Percentiles rank a stretch among this genome's conserved stretches.
Conservation (phyloP, 805 yeast species). For the Candida mattraensis region DNA sequence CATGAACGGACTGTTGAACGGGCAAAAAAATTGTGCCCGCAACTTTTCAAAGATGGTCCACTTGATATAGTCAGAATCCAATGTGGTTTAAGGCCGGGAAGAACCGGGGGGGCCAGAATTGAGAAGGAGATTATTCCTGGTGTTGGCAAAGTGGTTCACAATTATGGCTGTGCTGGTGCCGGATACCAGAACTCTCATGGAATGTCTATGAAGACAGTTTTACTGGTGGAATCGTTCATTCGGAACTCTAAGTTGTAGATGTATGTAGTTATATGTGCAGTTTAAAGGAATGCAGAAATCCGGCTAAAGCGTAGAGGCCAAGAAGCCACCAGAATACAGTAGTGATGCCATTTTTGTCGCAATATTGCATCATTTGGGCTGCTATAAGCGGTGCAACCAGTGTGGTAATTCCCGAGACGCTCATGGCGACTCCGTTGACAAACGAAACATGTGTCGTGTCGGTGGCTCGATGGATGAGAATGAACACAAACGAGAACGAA, state of each 20-base stretch:
- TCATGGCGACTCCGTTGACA: constrained; percentile 57
- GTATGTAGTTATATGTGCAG: background rate
- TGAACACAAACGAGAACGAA: constrained; percentile 51
- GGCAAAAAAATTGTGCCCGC: constrained; percentile 43
- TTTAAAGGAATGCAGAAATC: background rate
- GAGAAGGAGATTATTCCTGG: constrained; percentile 36
- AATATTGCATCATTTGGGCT: constrained; percentile 36
- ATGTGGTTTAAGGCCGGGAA: constrained; percentile 69
- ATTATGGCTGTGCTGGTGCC: constrained; percentile 73
- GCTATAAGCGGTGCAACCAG: constrained; percentile 55
- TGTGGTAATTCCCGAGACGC: constrained; percentile 52
- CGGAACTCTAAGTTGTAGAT: constrained; percentile 9
- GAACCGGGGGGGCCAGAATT: constrained; percentile 59
- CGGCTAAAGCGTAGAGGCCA: background rate
- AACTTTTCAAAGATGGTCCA: constrained; percentile 34
- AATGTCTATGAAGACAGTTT: constrained; percentile 29
- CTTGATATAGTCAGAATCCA: constrained; percentile 50
- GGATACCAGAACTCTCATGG: constrained; percentile 57
- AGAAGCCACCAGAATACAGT: constrained; percentile 3
- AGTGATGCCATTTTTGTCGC: background rate
- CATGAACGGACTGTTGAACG: constrained; percentile 47
- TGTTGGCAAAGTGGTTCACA: constrained; percentile 46
- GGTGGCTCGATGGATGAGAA: constrained; percentile 55
- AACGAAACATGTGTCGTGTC: constrained; percentile 54
- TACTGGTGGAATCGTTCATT: constrained; percentile 32